Evolutionary conservation across 805 yeast species (phyloP), one percentile per base, ranked within the genome.

Genomic region (Ogataea degrootiae): DNA sequence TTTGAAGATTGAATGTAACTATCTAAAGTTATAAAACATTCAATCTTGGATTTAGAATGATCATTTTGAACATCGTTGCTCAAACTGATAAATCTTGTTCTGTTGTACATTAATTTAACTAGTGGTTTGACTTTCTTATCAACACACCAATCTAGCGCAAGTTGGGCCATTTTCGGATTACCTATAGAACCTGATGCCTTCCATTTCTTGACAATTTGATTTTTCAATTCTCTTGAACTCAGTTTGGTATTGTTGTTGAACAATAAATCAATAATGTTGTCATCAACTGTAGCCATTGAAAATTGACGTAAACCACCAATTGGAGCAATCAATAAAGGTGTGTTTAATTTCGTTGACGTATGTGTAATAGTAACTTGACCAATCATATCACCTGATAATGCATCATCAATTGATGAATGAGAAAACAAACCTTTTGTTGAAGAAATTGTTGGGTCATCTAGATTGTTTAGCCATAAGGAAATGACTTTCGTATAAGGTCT

Each of bases 231-330:
- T 31, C 36, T 46, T 2, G 57, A 41, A 2, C 54, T 43, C 22
- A 37, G 34, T 9, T 31, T 12, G 14, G 34, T 21, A 2, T 7
- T 17, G 36, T 49, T 34, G 4, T 38, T 34, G 33, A 65, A 60
- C 6, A 66, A 43, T 14, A 42, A 33, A 9, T 53, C 46, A 16
- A 61, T 45, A 7, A 66, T 21, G 12, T 39, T 8, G 9, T 59
- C 54, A 37, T 58, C 54, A 6, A 66, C 40, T 2, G 60, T 41
- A 3, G 68, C 62, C 50, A 62, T 60, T 6, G 75, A 54, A 41
- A 67, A 63, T 47, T 71, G 73, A 44, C 74, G 63, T 17, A 72
- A 50, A 0, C 76, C 76, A 39, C 76, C 76, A 44, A 71, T 59
- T 2, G 75, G 71, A 29, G 73, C 59, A 17, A 71, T 51, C 35